Base-by-base conservation (phyloP, 345 rosid species). In the Excoecaria agallocha region DNA sequence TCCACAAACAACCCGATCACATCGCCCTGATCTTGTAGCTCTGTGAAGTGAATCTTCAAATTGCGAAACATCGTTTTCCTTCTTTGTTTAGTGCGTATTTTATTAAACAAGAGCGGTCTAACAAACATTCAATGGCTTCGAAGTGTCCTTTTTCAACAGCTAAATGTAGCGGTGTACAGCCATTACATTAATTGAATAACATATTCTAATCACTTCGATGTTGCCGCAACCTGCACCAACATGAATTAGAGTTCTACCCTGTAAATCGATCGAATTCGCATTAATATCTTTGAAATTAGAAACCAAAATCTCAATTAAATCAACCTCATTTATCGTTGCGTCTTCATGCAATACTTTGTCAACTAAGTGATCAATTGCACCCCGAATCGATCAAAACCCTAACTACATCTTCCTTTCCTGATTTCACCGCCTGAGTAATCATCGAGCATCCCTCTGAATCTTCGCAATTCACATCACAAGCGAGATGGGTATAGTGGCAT, bases 111-210 rank as follows among this genome's bases (percentile, higher is more conserved):
- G 85, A 80, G 55, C 70, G 70, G 3, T 85, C 79, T 37, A 88
- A 61, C 69, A 90, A 73, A 51, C 77, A 84, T 58, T 79, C 74
- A 2, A 74, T 83, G 16, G 84, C 77, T 19, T 78, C 77, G 4
- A 71, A 68, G 71, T 78, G 83, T 41, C 94, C 89, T 3, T 79
- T 75, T 46, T 83, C 79, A 3, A 89, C 87, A 12, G 94, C 94
- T 41, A 79, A 76, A 79, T 90, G 94, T 60, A 90, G 88, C 41
- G 94, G 84, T 17, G 80, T 85, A 50, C 79, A 87, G n/a, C 85
- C 87, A 3, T 81, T 78, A 12, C 46, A 13, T 50, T 90, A 3
- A 69, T 17, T 12, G 84, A 76, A 10, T 51, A 70, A 39, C 77
- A 84, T 59, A 85, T 85, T 19, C 62, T 66, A 45, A 87, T 84